phyloP scores from a whole-genome alignment of 2,329 filamentous ascomycete species.

The Thielaviopsis punctulata region DNA sequence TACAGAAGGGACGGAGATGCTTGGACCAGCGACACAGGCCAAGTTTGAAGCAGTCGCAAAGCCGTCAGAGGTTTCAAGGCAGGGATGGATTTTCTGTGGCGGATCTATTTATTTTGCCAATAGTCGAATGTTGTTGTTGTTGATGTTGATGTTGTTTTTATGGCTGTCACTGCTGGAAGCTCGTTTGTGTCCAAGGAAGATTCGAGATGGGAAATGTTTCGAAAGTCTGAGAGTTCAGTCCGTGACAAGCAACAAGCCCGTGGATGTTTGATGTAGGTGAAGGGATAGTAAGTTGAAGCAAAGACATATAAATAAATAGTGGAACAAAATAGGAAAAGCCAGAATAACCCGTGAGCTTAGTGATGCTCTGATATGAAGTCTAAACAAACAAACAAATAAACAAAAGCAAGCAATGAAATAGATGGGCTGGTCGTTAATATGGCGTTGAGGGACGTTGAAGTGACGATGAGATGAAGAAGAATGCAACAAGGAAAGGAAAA shows the following conservation, averaged over 20 bases:
- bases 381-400: too few relatives aligned
- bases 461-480: too few relatives aligned
- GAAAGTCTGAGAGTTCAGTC: not conserved
- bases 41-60: not conserved
- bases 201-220: not conserved
- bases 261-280: not conserved
- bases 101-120: too few relatives aligned
- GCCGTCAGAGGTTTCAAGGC: slow-evolving; percentile 1
- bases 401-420: not conserved
- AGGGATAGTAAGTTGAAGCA: slow-evolving; percentile 2
- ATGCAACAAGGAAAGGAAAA: not conserved
- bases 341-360: not conserved
- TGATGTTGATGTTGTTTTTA: too few relatives aligned
- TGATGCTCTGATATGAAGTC: not conserved
- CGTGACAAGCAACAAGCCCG: not conserved
- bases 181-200: not conserved
- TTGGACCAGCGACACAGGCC: not conserved
- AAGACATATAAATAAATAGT: slow-evolving; percentile 2
- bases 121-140: too few relatives aligned
- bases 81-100: slow-evolving; percentile 4
- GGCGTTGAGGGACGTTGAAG: too few relatives aligned
- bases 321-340: slow-evolving; percentile 1
- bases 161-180: not conserved
- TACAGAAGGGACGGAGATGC: not conserved
- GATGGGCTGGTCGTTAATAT: too few relatives aligned